phyloP scores from a whole-genome alignment of 352 stramenopile species.

The Phytopythium sindhum region DNA sequence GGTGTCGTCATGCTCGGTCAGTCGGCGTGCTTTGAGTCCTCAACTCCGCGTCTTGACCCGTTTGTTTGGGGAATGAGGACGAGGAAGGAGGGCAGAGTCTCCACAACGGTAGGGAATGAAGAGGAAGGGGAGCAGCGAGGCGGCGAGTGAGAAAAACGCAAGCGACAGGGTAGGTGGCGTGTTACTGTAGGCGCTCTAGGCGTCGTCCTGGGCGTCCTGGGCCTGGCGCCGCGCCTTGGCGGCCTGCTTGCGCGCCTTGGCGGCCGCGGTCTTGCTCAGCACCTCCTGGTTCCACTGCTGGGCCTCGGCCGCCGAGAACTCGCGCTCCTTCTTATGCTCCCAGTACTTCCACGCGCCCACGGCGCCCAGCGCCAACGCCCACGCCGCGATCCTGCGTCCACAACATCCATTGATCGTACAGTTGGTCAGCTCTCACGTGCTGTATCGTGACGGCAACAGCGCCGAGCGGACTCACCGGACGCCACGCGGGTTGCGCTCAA shows the following conservation, averaged over 20 bases:
- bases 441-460: no score
- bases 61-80: no score
- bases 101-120: neutral
- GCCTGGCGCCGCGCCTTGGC: neutral
- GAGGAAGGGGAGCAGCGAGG: neutral
- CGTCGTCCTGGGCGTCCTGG: neutral
- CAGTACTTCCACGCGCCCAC: slow-evolving; percentile 50
- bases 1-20: neutral
- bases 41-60: no score
- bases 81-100: no score
- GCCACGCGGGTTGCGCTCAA: slow-evolving; percentile 40
- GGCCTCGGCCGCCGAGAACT: slow-evolving; percentile 44
- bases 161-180: no score
- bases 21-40: no score
- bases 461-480: slow-evolving; percentile 22
- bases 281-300: slow-evolving; percentile 58
- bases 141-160: neutral
- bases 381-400: slow-evolving; percentile 54
- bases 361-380: slow-evolving; percentile 38
- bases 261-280: slow-evolving; percentile 35
- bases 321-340: slow-evolving; percentile 50
- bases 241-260: slow-evolving; percentile 12
- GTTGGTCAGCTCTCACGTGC: no score
- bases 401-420: no score
- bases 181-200: neutral